Base-by-base conservation (phyloP, 352 stramenopile species). In the Globisporangium perplexum region DNA sequence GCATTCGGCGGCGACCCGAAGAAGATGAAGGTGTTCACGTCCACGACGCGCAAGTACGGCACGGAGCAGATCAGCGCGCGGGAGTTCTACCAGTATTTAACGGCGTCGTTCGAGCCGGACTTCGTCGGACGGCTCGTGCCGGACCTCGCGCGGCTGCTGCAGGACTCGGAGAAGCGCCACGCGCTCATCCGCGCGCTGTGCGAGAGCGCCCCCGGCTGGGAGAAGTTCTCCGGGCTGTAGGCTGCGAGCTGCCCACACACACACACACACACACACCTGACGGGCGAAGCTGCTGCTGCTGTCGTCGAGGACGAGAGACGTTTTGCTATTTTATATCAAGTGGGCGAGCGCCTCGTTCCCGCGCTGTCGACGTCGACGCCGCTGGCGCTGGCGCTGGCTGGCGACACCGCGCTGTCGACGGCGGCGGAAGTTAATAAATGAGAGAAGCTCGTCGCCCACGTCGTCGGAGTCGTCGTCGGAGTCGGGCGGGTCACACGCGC, bases 61-160 rank as follows among this genome's bases (percentile, higher is more conserved):
- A 83, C 72, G 47, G 81, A 94, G 54, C 77, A 92, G 62, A 86
- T 94, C 63, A 84, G 79, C n/a, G 84, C 84, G 8, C 74, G 84
- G 30, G 82, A 94, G 51, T 94, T 92, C 63, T 94, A 94, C 68
- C 77, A 89, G 59, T 94, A 94, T 83, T 83, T 94, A 78, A 93
- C 80, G 44, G 74, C 76, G 28, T 90, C 84, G 20, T 94, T 94
- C 57, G 84, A 94, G n/a, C 79, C 75, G 1, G 84, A 94, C 58
- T 93, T 94, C 57, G 84, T 94, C 35, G 84, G 78, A 2, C 72
- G 84, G n/a, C 62, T 94, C 31, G 84, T 94, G 15, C 84, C 84
- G 0, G 84, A 94, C 50, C 74, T 94, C 23, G 84, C 84, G 12
- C 82, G 84, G n/a, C 60, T 94, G 31, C 60, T 94, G 23, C 81